Percentiles rank a stretch among this genome's conserved stretches.
Evolutionary conservation across 2,329 filamentous ascomycete genomes (phyloP).

Genomic region (Fusarium mexicanum): DNA sequence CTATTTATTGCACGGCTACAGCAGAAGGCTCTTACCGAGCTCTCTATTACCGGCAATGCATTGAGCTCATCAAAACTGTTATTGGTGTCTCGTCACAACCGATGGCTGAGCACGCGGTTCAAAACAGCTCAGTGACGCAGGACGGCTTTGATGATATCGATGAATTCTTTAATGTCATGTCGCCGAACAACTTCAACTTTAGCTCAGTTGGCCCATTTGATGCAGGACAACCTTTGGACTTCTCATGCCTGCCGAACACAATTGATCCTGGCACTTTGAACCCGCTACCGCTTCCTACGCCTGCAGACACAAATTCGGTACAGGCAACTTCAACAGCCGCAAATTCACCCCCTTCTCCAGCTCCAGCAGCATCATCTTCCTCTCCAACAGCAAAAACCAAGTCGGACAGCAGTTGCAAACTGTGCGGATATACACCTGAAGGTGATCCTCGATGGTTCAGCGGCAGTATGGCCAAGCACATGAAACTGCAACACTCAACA

Average conservation of each 20-base stretch:
- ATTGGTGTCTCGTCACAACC: constrained; percentile 36
- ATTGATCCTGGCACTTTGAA: constrained; percentile 27
- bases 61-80: constrained; percentile 54
- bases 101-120: constrained; percentile 12
- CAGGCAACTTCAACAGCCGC: constrained; percentile 36
- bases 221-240: constrained; percentile 9
- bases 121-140: constrained; percentile 13
- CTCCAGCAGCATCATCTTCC: constrained; percentile 12
- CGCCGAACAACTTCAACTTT: constrained; percentile 32
- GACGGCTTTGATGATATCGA: constrained; percentile 22
- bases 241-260: constrained; percentile 11
- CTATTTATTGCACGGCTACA: constrained; percentile 50
- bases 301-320: constrained; percentile 31
- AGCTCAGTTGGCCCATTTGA: constrained; percentile 23
- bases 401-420: constrained; percentile 58
- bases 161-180: constrained; percentile 28
- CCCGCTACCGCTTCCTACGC: constrained; percentile 36
- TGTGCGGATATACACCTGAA: constrained; percentile 65
- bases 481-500: constrained; percentile 62
- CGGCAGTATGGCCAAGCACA: constrained; percentile 68
- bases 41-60: constrained; percentile 54
- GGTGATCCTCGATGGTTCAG: constrained; percentile 68
- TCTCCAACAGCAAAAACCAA: constrained; percentile 50
- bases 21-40: constrained; percentile 45
- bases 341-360: constrained; percentile 39